Conservation (phyloP, 345 rosid species). For the Isatis tinctoria region DNA sequence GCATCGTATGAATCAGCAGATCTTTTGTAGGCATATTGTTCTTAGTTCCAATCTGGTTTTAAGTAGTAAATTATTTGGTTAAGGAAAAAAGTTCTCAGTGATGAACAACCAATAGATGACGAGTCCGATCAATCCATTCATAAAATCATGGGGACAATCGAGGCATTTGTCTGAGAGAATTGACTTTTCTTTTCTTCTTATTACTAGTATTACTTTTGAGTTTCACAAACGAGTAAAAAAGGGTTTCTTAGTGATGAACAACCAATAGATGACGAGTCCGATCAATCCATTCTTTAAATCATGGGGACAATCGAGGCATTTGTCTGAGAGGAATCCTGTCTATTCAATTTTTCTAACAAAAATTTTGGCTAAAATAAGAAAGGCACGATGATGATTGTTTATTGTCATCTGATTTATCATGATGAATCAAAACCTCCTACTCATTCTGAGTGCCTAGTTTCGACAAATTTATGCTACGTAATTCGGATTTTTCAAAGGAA, state of each 20-base stretch:
- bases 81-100: slow-evolving; percentile 33
- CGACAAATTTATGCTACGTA: too few species aligned
- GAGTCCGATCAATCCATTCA: slow-evolving; percentile 65
- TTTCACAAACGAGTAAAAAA: neutral
- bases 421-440: slow-evolving; percentile 49
- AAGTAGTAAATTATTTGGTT: neutral
- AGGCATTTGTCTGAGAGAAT: slow-evolving; percentile 76
- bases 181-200: neutral
- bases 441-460: slow-evolving; percentile 48
- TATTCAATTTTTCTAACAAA: neutral
- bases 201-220: neutral
- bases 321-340: slow-evolving; percentile 51
- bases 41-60: neutral
- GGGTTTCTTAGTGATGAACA: slow-evolving; percentile 51
- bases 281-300: slow-evolving; percentile 51
- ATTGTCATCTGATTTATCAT: slow-evolving; percentile 26
- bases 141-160: slow-evolving; percentile 53
- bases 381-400: slow-evolving; percentile 43
- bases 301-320: slow-evolving; percentile 76
- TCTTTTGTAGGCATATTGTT: neutral
- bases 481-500: too few species aligned
- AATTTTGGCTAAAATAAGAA: neutral
- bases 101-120: slow-evolving; percentile 55
- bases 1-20: too few species aligned
- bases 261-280: slow-evolving; percentile 69